Percentiles rank a stretch among this genome's conserved stretches.
Evolutionary conservation across 768 basidiomycete genomes (phyloP).

Genomic region (Amanita thiersii): DNA sequence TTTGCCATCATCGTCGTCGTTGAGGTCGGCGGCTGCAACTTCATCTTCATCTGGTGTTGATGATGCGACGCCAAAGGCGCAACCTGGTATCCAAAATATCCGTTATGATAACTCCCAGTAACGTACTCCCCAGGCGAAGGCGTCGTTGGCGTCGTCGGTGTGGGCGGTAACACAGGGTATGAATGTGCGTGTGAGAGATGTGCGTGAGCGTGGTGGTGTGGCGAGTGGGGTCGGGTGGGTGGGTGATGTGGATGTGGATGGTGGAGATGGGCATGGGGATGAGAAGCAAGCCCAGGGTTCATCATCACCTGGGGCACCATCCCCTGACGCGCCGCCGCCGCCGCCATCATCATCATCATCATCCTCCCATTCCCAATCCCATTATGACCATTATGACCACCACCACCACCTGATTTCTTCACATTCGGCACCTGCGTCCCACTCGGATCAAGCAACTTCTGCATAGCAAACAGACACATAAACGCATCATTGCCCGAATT

Average conservation of each 20-base stretch:
- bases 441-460: slow-evolving; percentile 56
- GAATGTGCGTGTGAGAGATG: too few relatives aligned
- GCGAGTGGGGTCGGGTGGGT: too few relatives aligned
- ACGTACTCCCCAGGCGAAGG: slow-evolving; percentile 2
- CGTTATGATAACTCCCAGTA: neutral
- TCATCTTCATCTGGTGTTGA: too few relatives aligned
- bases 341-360: neutral
- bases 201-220: too few relatives aligned
- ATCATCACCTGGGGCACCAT: neutral
- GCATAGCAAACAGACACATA: slow-evolving; percentile 58
- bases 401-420: slow-evolving; percentile 17
- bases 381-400: neutral
- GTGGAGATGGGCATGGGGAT: too few relatives aligned
- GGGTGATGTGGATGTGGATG: too few relatives aligned
- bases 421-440: slow-evolving; percentile 27
- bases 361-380: slow-evolving; percentile 8
- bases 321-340: neutral
- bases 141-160: slow-evolving; percentile 1
- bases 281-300: slow-evolving; percentile 3
- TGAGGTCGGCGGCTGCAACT: slow-evolving; percentile 1
- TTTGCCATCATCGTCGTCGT: slow-evolving; percentile 13
- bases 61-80: too few relatives aligned
- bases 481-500: slow-evolving; percentile 82
- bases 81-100: neutral
- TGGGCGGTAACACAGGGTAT: neutral